Percentiles rank a stretch among this genome's conserved stretches.
phyloP scores from a whole-genome alignment of 2,329 filamentous ascomycete species.

The Aspergillus quadrilineatus region DNA sequence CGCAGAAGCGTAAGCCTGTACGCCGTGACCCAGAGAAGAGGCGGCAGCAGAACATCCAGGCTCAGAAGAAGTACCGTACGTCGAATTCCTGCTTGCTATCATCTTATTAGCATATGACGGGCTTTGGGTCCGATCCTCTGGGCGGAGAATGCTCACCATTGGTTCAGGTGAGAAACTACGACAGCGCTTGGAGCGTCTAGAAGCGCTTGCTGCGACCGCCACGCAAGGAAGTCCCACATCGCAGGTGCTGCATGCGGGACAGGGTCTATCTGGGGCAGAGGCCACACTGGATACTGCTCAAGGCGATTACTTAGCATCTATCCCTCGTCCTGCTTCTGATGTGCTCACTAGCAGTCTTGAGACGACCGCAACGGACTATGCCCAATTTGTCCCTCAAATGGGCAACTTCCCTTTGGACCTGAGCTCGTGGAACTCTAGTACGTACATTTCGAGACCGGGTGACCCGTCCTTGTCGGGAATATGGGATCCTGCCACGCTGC shows the following conservation, averaged over 20 bases:
- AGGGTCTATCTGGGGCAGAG: neutral
- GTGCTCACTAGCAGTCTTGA: neutral
- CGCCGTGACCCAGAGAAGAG: slow-evolving; percentile 24
- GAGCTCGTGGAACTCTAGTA: slow-evolving; percentile 5
- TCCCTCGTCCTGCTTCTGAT: slow-evolving; percentile 1
- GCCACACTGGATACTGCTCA: neutral
- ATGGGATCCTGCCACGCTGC: slow-evolving; percentile 8
- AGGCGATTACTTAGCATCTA: neutral
- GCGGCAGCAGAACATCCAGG: slow-evolving; percentile 24
- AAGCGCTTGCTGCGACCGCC: slow-evolving; percentile 15
- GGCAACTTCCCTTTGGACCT: neutral
- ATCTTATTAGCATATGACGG: neutral
- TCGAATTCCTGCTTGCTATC: neutral
- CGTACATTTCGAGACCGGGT: neutral
- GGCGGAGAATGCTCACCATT: neutral
- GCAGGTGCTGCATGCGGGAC: neutral
- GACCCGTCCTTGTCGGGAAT: neutral
- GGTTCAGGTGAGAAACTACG: slow-evolving; percentile 19
- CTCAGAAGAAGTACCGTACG: slow-evolving; percentile 24
- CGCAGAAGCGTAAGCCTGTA: slow-evolving; percentile 22
- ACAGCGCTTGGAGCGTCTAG: slow-evolving; percentile 16
- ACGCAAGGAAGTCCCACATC: neutral
- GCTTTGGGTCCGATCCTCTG: neutral
- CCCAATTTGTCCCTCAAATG: neutral
- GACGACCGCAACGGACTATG: neutral